These are phyloP conservation scores for Acacia crassicarpa DNA, from an alignment of 306 rosid species.

Conservation along the genomic window DNA sequence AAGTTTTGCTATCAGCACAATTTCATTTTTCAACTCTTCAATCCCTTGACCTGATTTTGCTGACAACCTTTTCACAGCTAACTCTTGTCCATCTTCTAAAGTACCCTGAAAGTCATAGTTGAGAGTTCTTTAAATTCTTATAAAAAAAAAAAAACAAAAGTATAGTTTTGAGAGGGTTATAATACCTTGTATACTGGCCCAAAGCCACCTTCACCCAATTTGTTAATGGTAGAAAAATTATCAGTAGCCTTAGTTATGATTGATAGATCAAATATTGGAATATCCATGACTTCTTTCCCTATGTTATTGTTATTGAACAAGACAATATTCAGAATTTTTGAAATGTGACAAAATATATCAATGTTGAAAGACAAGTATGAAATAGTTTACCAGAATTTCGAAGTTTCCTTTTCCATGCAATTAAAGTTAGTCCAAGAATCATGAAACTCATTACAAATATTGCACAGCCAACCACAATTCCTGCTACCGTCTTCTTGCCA, in stretches of 20 bases:
- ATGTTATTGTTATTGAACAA: neutral
- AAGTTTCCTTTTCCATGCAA: neutral
- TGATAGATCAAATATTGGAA: conserved; percentile 29
- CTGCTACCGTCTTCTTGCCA: neutral
- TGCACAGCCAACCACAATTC: neutral
- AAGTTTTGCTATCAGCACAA: conserved; percentile 34
- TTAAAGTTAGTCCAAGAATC: neutral
- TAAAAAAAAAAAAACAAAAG: neutral
- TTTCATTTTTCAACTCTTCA: conserved; percentile 52
- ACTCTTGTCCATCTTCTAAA: conserved; percentile 29
- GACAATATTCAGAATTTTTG: neutral
- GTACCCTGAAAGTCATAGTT: neutral
- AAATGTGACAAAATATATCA: neutral
- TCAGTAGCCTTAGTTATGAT: conserved; percentile 29
- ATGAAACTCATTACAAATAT: neutral
- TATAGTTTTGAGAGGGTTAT: neutral
- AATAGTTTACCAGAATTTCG: neutral
- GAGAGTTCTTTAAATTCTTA: neutral
- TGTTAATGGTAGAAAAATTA: conserved; percentile 27
- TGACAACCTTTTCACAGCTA: conserved; percentile 55
- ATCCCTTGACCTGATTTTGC: conserved; percentile 45
- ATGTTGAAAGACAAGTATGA: neutral
- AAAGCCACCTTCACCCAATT: conserved; percentile 44
- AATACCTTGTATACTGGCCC: conserved; percentile 42
- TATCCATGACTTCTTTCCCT: conserved; percentile 23